Conservation (phyloP, 768 basidiomycete genomes). For the Hypholoma sublateritium region DNA sequence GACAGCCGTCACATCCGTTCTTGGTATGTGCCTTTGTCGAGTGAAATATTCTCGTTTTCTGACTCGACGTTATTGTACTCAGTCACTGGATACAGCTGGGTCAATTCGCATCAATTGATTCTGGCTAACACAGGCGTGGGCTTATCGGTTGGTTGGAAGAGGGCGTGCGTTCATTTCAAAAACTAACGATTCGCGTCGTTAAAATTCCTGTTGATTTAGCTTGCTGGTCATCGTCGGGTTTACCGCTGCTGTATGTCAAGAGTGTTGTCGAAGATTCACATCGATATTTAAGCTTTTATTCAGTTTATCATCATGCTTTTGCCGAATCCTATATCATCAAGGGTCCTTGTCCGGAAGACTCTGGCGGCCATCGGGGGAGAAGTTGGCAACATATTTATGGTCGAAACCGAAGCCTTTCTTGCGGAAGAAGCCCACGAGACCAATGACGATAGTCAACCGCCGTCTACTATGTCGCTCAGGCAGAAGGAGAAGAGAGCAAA, state of each 20-base stretch:
- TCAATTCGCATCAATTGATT: conserved; percentile 30
- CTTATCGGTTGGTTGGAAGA: conserved; percentile 38
- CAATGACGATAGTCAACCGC: conserved; percentile 28
- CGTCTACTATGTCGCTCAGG: conserved; percentile 19
- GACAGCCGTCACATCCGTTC: conserved; percentile 36
- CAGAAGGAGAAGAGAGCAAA: conserved; percentile 37
- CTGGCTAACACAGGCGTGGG: conserved; percentile 36
- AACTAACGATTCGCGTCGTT: too few species aligned
- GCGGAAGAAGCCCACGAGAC: conserved; percentile 40
- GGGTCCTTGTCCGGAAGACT: conserved; percentile 40
- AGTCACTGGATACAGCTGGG: conserved; percentile 45
- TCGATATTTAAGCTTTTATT: too few species aligned
- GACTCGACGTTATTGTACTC: background rate
- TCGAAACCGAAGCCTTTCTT: conserved; percentile 43
- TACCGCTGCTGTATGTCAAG: conserved; percentile 34
- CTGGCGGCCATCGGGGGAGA: conserved; percentile 36
- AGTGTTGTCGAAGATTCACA: conserved; percentile 25
- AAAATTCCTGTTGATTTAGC: conserved; percentile 17
- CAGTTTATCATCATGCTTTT: conserved; percentile 40
- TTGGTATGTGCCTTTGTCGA: conserved; percentile 24
- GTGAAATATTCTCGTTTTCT: background rate
- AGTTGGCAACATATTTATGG: conserved; percentile 36
- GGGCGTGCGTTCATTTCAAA: conserved; percentile 31
- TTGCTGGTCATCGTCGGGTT: conserved; percentile 46
- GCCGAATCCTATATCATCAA: conserved; percentile 41